Percentiles rank a stretch among this genome's conserved stretches.
Conservation (phyloP, 192 early-diverging fungal species). For the Rhizophagus clarus region DNA sequence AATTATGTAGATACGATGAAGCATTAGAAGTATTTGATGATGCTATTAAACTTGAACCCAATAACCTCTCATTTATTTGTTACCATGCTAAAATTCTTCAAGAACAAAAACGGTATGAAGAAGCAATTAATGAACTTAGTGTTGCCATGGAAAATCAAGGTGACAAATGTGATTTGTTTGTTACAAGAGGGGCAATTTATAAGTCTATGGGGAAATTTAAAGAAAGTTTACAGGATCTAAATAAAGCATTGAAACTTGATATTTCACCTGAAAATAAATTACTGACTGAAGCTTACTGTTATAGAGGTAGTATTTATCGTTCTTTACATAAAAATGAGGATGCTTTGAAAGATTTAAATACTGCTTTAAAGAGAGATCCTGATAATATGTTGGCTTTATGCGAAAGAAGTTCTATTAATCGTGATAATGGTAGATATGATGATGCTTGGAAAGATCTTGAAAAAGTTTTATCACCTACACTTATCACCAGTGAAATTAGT, state of each 20-base stretch:
- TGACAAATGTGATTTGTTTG: slow-evolving; percentile 7
- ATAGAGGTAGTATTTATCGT: not conserved
- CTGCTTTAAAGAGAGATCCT: not conserved
- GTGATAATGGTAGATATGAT: not conserved
- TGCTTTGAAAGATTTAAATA: slow-evolving; percentile 26
- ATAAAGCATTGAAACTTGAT: not conserved
- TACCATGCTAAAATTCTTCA: not conserved
- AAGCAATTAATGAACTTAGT: slow-evolving; percentile 6
- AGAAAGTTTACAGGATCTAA: slow-evolving; percentile 3
- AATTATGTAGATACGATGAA: slow-evolving; percentile 16
- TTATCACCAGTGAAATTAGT: no score
- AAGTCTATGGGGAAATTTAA: not conserved
- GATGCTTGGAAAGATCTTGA: slow-evolving; percentile 5
- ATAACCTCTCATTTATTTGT: not conserved
- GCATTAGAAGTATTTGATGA: slow-evolving; percentile 9
- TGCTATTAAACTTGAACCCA: not conserved
- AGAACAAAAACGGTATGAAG: not conserved
- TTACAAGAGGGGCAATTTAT: slow-evolving; percentile 3
- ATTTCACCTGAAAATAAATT: not conserved
- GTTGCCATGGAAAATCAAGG: not conserved
- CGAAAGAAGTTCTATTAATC: slow-evolving; percentile 14
- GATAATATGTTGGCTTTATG: slow-evolving; percentile 15
- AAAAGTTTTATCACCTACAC: not conserved
- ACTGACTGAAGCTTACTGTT: not conserved
- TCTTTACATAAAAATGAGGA: not conserved